These are phyloP conservation scores for Paradendryphiella salina DNA, from an alignment of 2,329 filamentous ascomycete genomes.

Conservation along the genomic window DNA sequence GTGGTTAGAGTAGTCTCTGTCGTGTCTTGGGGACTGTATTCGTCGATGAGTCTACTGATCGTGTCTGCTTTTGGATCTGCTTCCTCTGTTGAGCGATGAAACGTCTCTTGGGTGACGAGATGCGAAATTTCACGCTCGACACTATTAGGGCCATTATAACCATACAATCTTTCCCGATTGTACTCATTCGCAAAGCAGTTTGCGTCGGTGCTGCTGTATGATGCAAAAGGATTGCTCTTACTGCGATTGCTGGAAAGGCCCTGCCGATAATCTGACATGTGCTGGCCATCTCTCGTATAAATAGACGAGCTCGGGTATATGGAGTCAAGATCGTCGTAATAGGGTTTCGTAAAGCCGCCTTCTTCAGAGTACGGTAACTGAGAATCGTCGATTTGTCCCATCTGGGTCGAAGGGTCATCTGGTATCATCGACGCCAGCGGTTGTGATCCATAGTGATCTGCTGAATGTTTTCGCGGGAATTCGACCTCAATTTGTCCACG, in stretches of 20 bases:
- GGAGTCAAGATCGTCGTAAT: slow-evolving; percentile 39
- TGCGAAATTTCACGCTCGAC: slow-evolving; percentile 17
- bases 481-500: slow-evolving; percentile 15
- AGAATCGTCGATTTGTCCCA: slow-evolving; percentile 18
- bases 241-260: slow-evolving; percentile 23
- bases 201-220: slow-evolving; percentile 20
- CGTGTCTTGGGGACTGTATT: slow-evolving; percentile 25
- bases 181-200: slow-evolving; percentile 20
- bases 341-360: slow-evolving; percentile 18
- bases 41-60: slow-evolving; percentile 40
- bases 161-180: slow-evolving; percentile 19
- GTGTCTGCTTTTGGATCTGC: slow-evolving; percentile 37
- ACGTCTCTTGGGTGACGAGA: slow-evolving; percentile 17
- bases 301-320: slow-evolving; percentile 39
- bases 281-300: slow-evolving; percentile 34
- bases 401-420: slow-evolving; percentile 29
- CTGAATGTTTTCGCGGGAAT: not conserved
- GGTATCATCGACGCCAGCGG: slow-evolving; percentile 39
- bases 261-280: slow-evolving; percentile 26
- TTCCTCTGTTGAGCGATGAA: slow-evolving; percentile 15
- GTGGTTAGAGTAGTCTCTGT: slow-evolving; percentile 8
- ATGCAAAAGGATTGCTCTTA: slow-evolving; percentile 27
- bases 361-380: slow-evolving; percentile 16
- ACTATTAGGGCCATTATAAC: slow-evolving; percentile 14
- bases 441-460: slow-evolving; percentile 11